Percentiles rank a stretch among this genome's conserved stretches.
phyloP scores from a whole-genome alignment of 257 asterid genomes.

The Ophiorrhiza pumila region DNA sequence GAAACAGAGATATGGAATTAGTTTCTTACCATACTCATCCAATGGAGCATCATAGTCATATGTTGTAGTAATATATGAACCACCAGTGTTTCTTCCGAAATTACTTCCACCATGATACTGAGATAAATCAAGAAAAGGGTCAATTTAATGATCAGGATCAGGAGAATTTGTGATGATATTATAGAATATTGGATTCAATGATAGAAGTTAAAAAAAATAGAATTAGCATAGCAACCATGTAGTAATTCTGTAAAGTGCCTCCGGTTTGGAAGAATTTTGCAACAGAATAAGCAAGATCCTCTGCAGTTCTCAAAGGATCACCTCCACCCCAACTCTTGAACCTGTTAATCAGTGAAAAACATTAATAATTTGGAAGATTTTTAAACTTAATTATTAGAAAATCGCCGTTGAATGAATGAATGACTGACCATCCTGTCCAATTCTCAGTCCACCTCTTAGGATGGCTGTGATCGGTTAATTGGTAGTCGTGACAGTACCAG shows the following conservation, averaged over 20 bases:
- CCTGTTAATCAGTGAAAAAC: conserved; percentile 30
- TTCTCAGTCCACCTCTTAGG: conserved; percentile 94
- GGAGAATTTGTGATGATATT: too few relatives aligned
- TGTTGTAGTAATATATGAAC: conserved; percentile 71
- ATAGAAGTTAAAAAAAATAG: not conserved
- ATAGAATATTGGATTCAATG: too few relatives aligned
- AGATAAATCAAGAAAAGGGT: not conserved
- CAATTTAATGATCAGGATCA: too few relatives aligned
- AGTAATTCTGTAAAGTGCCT: conserved; percentile 71
- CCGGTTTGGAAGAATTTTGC: conserved; percentile 72
- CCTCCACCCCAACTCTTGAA: conserved; percentile 68
- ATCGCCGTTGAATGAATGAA: not conserved
- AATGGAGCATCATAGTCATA: conserved; percentile 84
- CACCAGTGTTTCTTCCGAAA: conserved; percentile 74
- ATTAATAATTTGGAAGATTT: too few relatives aligned
- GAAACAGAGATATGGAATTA: not conserved
- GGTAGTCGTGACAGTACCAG: conserved; percentile 57
- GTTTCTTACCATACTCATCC: conserved; percentile 57
- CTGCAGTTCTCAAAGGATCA: conserved; percentile 61
- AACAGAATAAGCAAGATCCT: conserved; percentile 70
- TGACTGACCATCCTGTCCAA: conserved; percentile 83
- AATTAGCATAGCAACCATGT: conserved; percentile 50
- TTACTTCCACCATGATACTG: conserved; percentile 90
- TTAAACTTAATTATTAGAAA: too few relatives aligned
- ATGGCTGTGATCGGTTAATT: conserved; percentile 49